Evolutionary conservation across 78 protist species (phyloP), one percentile per base, ranked within the genome.

Genomic region (Dictyostelium firmibasis): DNA sequence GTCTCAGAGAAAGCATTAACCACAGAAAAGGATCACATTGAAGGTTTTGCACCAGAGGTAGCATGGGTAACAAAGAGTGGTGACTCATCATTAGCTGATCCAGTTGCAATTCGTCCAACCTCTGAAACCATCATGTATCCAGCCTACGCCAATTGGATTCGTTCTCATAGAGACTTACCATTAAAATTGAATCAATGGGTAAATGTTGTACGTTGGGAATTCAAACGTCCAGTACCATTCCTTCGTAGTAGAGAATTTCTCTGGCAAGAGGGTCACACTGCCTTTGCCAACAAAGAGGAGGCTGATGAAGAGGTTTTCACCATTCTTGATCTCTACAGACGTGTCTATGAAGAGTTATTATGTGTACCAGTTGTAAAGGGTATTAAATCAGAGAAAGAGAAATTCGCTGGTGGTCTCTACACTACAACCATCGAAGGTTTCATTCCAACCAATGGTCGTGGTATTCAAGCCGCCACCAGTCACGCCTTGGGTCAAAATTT

Each of bases 201-300:
- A 94, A 99, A 98, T 83, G 99, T 99, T 20, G 99, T 99, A 38
- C 99, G 99, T 62, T 99, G 99, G 99, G 99, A 99, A 98, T 99
- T 99, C 98, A 98, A 97, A 97, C 95, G 98, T 92, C 99, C 99
- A 69, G 96, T 95, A 31, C 99, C 99, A 41, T 99, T 99, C 97
- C 81, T 99, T 75, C 95, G 97, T 53, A 64, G 99, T 0, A 92
- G 99, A 62, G 99, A 99, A 97, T 99, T 99, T 97, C 93, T 99
- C 74, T 99, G 99, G 99, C 99, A 99, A 89, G 99, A 99, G 94
- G 99, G 99, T 53, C 99, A 99, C 98, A 97, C 99, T 2, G 99
- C 99, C 20, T 95, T 87, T 84, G 98, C 98, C 14, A 96, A 92
- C 1, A 25, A 84, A 79, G 98, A 76, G 13, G 99, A 94, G 29